Evolutionary conservation across 768 basidiomycete genomes (phyloP).

Genomic region (Termitomyces sp.): DNA sequence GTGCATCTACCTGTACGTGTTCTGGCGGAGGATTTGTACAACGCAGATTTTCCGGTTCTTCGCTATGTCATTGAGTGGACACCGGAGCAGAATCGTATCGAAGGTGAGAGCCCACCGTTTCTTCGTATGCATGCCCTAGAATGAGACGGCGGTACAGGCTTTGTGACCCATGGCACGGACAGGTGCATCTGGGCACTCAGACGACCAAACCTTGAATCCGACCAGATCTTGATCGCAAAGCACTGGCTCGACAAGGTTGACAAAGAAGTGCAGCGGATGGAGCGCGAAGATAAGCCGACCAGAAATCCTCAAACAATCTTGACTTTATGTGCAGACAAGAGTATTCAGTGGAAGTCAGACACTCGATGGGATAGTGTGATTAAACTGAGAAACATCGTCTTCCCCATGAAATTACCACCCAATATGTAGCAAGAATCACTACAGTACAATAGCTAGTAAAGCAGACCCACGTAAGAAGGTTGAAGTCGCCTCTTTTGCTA

Average conservation of each 20-base stretch:
- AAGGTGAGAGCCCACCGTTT: conserved; percentile 36
- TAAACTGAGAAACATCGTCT: neutral
- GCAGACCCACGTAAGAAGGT: too few species aligned
- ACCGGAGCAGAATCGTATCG: conserved; percentile 52
- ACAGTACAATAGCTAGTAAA: neutral
- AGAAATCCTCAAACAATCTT: conserved; percentile 39
- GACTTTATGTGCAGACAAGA: conserved; percentile 46
- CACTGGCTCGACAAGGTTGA: conserved; percentile 54
- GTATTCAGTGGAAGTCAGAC: conserved; percentile 56
- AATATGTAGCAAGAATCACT: neutral
- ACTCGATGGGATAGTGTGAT: conserved; percentile 50
- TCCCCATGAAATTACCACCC: neutral
- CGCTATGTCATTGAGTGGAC: conserved; percentile 72
- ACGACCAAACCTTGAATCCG: conserved; percentile 39
- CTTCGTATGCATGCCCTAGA: neutral
- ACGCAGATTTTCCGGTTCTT: conserved; percentile 57
- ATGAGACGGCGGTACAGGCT: conserved; percentile 35
- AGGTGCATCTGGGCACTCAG: conserved; percentile 60
- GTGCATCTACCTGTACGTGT: conserved; percentile 68
- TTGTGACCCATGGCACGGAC: conserved; percentile 72
- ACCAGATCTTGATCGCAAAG: conserved; percentile 47
- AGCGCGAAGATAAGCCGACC: conserved; percentile 28
- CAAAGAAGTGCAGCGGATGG: conserved; percentile 38
- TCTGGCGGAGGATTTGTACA: conserved; percentile 55
- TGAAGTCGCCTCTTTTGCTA: conserved; percentile 14